Conservation (phyloP, 768 basidiomycete genomes). For the Pleurotus eryngii region DNA sequence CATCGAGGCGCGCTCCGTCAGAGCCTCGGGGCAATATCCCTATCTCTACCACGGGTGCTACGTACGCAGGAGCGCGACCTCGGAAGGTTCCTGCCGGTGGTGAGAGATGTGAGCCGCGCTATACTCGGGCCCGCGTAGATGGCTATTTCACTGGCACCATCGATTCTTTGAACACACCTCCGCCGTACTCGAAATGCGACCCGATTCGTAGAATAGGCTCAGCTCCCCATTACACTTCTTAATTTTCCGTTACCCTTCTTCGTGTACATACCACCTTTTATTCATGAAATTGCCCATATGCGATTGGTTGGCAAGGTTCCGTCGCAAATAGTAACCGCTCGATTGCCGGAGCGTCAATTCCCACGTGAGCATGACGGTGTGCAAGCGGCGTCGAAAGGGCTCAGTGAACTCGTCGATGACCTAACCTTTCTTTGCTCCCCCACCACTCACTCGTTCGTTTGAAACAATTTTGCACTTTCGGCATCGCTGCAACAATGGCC, state of each 20-base stretch:
- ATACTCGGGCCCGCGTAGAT: neutral
- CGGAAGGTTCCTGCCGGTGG: neutral
- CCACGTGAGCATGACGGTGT: neutral
- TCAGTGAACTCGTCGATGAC: slow-evolving; percentile 1
- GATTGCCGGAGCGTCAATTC: slow-evolving; percentile 4
- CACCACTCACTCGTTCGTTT: slow-evolving; percentile 7
- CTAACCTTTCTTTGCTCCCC: slow-evolving; percentile 16
- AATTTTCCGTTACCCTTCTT: neutral
- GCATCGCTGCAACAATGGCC: slow-evolving; percentile 14
- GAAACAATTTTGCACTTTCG: slow-evolving; percentile 10
- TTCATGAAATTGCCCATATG: neutral
- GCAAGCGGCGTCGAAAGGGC: neutral
- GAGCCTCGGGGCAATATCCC: neutral
- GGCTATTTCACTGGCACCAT: neutral
- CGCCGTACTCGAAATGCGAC: neutral
- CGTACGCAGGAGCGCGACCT: neutral
- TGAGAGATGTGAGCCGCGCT: neutral
- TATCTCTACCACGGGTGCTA: neutral
- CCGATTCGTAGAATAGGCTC: neutral
- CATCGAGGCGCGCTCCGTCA: neutral
- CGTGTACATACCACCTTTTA: neutral
- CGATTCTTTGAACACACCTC: neutral
- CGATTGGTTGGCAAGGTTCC: neutral
- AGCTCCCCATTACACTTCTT: neutral
- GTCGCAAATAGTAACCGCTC: neutral